phyloP scores from a whole-genome alignment of 108 stramenopile genomes.

The Bacterosira constricta region DNA sequence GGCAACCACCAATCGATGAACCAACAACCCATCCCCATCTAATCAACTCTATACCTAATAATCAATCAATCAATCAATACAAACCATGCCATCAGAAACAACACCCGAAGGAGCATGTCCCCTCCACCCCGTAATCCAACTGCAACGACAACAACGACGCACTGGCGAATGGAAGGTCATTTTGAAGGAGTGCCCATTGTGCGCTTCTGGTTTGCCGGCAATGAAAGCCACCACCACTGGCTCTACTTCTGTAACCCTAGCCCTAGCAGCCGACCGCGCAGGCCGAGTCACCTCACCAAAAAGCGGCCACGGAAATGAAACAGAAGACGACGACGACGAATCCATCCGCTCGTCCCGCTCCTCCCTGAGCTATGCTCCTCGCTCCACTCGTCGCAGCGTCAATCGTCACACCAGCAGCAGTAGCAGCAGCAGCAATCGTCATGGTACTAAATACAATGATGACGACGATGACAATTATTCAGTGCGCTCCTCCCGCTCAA shows the following conservation, averaged over 20 bases:
- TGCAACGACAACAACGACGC: constrained; percentile 21
- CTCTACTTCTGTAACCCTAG: background rate
- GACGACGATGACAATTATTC: background rate
- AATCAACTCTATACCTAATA: no score
- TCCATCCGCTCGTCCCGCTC: background rate
- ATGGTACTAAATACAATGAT: background rate
- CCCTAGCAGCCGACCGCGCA: background rate
- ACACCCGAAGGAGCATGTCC: constrained; percentile 17
- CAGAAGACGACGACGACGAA: background rate
- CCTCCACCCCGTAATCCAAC: constrained; percentile 37
- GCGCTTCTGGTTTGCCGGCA: constrained; percentile 25
- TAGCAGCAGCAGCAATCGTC: background rate
- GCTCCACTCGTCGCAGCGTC: background rate
- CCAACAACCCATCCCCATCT: no score
- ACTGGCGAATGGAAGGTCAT: constrained; percentile 40
- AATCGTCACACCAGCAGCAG: background rate
- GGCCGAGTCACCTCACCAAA: background rate
- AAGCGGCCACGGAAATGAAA: background rate
- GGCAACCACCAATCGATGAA: no score
- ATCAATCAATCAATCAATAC: no score
- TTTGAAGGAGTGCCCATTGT: constrained; percentile 30
- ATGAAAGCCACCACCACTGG: background rate
- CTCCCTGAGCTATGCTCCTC: background rate
- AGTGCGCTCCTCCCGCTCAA: no score
- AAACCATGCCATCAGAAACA: background rate